Conservation (phyloP, 2,329 filamentous ascomycete genomes). For the Ramularia endophylla region DNA sequence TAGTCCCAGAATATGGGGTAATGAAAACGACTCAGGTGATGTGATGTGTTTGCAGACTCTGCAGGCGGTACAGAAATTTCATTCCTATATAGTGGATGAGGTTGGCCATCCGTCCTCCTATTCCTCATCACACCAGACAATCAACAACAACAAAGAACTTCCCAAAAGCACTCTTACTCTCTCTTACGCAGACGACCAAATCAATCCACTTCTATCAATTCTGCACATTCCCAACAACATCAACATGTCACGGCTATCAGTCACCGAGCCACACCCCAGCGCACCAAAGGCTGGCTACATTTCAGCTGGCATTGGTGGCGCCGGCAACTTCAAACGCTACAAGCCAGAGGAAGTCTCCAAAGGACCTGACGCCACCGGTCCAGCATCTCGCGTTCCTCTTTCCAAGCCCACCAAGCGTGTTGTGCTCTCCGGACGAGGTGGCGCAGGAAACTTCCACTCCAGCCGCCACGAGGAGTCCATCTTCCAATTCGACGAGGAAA, state of each 20-base stretch:
- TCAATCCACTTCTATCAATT: not conserved
- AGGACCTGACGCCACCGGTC: constrained; percentile 39
- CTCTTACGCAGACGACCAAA: constrained; percentile 2
- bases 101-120: constrained; percentile 1
- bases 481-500: constrained; percentile 64
- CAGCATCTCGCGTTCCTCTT: constrained; percentile 46
- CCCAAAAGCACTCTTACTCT: not conserved
- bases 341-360: constrained; percentile 49
- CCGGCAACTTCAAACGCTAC: constrained; percentile 53
- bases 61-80: too few relatives aligned
- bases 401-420: constrained; percentile 47
- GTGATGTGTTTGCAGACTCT: too few relatives aligned
- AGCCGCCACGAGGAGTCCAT: constrained; percentile 50
- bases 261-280: constrained; percentile 58
- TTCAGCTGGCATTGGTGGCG: constrained; percentile 52
- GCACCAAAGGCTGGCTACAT: constrained; percentile 45
- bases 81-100: not conserved
- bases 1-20: too few relatives aligned
- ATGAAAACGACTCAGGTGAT: too few relatives aligned
- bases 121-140: constrained; percentile 3
- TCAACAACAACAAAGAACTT: constrained; percentile 6
- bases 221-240: constrained; percentile 7
- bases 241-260: constrained; percentile 42
- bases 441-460: constrained; percentile 53
- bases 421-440: constrained; percentile 51